phyloP scores from a whole-genome alignment of 1,139 yeast genomes.

The Magnusiomyces clavatus region DNA sequence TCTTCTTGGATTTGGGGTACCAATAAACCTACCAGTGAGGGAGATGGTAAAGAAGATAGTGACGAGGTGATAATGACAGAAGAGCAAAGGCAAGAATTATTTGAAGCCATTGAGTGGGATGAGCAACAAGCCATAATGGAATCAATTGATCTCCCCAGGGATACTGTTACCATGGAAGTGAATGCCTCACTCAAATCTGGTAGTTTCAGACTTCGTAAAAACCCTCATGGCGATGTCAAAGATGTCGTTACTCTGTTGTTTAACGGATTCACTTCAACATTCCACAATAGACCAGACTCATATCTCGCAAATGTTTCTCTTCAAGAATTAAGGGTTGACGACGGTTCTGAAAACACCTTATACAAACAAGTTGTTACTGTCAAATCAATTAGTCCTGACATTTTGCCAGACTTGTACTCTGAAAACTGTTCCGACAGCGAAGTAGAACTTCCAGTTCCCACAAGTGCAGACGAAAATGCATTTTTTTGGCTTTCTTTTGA shows the following conservation, averaged over 20 bases:
- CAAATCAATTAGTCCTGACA: constrained; percentile 45
- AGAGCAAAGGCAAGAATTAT: constrained; percentile 56
- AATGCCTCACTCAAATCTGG: constrained; percentile 68
- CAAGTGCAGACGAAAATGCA: constrained; percentile 37
- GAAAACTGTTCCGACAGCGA: constrained; percentile 15
- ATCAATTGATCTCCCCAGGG: constrained; percentile 62
- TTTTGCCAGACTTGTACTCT: constrained; percentile 17
- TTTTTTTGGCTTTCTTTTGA: constrained; percentile 81
- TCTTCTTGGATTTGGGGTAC: constrained; percentile 35
- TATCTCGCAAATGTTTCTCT: constrained; percentile 63
- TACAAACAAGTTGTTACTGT: constrained; percentile 88
- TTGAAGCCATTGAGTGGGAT: constrained; percentile 90
- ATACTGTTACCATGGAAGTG: constrained; percentile 59
- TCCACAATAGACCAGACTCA: constrained; percentile 75
- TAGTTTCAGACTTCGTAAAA: constrained; percentile 52
- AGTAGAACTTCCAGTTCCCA: background rate
- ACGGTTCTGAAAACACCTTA: constrained; percentile 66
- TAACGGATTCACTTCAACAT: constrained; percentile 71
- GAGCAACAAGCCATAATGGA: constrained; percentile 50
- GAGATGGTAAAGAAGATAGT: constrained; percentile 15
- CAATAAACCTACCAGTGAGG: constrained; percentile 8
- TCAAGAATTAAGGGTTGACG: constrained; percentile 78
- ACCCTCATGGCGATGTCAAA: constrained; percentile 27
- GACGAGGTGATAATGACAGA: constrained; percentile 35
- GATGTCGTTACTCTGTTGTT: constrained; percentile 71